Evolutionary conservation across 768 basidiomycete species (phyloP).

Genomic region (Amanita inopinata): DNA sequence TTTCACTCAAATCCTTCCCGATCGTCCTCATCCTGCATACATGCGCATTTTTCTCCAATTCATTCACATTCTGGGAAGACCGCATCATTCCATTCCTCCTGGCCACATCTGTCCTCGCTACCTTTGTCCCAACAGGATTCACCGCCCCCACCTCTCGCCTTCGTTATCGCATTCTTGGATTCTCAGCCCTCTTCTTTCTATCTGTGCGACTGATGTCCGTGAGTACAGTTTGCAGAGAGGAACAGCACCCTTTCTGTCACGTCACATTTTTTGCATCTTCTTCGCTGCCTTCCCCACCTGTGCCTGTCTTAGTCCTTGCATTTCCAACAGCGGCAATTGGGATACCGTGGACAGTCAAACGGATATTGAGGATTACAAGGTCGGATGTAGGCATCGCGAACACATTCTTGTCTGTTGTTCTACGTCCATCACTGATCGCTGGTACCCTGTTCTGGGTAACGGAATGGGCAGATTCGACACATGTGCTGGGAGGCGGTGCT

Average conservation of each 20-base stretch:
- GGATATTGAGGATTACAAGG: conserved; percentile 54
- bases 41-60: conserved; percentile 81
- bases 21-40: conserved; percentile 60
- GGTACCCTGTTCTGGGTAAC: conserved; percentile 68
- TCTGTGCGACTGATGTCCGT: conserved; percentile 68
- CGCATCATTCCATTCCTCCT: conserved; percentile 67
- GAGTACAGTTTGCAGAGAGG: conserved; percentile 89
- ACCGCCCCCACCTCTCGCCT: conserved; percentile 60
- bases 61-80: conserved; percentile 98
- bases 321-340: conserved; percentile 40
- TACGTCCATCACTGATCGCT: conserved; percentile 48
- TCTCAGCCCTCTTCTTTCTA: conserved; percentile 53
- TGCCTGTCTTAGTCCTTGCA: conserved; percentile 45
- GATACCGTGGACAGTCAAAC: conserved; percentile 44
- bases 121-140: conserved; percentile 45
- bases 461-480: conserved; percentile 66
- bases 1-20: conserved; percentile 22
- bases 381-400: conserved; percentile 69
- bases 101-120: conserved; percentile 51
- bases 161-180: conserved; percentile 66
- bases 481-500: conserved; percentile 30
- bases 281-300: conserved; percentile 55
- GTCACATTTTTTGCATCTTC: conserved; percentile 85
- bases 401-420: conserved; percentile 47
- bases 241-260: conserved; percentile 83